Conservation (phyloP, 768 basidiomycete genomes). For the Boletales sp. region DNA sequence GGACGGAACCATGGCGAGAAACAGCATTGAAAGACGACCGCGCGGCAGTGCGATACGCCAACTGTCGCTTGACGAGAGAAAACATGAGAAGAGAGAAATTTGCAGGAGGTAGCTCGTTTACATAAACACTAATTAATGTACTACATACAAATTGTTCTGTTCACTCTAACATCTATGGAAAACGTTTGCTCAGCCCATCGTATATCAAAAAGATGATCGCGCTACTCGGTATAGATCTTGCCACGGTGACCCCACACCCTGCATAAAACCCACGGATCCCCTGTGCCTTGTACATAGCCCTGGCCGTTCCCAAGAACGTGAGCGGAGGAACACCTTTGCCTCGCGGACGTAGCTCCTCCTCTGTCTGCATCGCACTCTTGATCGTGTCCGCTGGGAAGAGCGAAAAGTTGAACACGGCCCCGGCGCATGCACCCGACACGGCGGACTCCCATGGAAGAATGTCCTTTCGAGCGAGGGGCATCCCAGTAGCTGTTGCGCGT, state of each 20-base stretch:
- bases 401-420: constrained; percentile 80
- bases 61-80: neutral
- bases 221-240: constrained; percentile 81
- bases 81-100: neutral
- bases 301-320: constrained; percentile 56
- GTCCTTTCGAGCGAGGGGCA: constrained; percentile 36
- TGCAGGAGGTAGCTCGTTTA: too few relatives aligned
- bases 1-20: neutral
- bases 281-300: constrained; percentile 67
- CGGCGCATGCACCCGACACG: constrained; percentile 81
- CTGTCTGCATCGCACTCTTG: constrained; percentile 94
- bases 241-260: constrained; percentile 88
- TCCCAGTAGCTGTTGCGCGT: constrained; percentile 31
- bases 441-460: constrained; percentile 80
- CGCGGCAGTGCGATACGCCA: constrained; percentile 1
- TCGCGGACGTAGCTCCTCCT: constrained; percentile 73
- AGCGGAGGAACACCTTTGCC: constrained; percentile 29
- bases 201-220: constrained; percentile 93
- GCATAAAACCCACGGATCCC: constrained; percentile 87
- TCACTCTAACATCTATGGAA: constrained; percentile 33
- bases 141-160: neutral
- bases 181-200: constrained; percentile 62
- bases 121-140: too few relatives aligned
- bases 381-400: constrained; percentile 94
- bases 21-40: neutral